Evolutionary conservation across 208 protist species (phyloP).

Genomic region (Wallacemonas sp.): DNA sequence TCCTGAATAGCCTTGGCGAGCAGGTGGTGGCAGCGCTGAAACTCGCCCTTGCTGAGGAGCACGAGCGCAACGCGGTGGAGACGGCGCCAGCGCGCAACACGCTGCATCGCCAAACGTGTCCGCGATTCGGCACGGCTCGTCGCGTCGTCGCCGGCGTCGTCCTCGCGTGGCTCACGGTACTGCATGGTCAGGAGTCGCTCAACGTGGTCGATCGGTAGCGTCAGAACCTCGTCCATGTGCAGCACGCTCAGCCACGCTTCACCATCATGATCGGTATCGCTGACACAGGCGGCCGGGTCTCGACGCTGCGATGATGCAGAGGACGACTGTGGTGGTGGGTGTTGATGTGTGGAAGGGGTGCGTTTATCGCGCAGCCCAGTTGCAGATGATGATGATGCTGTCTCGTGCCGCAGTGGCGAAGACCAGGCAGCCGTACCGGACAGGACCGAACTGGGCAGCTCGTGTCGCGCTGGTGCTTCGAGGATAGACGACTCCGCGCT

Average conservation of each 20-base stretch:
- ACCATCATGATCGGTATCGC: not conserved
- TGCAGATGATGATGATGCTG: no score
- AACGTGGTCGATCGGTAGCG: not conserved
- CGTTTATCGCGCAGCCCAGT: no score
- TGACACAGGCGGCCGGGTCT: no score
- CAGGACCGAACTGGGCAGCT: conserved; percentile 1
- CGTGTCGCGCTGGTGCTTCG: not conserved
- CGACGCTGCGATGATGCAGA: no score
- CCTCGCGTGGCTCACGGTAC: not conserved
- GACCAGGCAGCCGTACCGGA: no score
- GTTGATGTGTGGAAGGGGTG: no score
- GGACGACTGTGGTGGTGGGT: no score
- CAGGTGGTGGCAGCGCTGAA: conserved; percentile 71
- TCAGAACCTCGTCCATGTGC: conserved; percentile 6
- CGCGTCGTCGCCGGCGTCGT: no score
- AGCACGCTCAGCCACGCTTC: not conserved
- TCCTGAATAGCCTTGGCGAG: conserved; percentile 51
- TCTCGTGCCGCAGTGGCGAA: no score
- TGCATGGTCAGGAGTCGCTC: not conserved
- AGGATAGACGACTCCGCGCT: conserved; percentile 31
- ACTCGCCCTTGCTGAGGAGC: conserved; percentile 66
- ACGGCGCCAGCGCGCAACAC: conserved; percentile 27
- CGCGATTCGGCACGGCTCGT: not conserved
- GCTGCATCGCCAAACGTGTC: conserved; percentile 7
- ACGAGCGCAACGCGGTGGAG: conserved; percentile 58